Percentiles rank a stretch among this genome's conserved stretches.
Conservation (phyloP, 2,329 filamentous ascomycete species). For the Endocalyx cinctus region DNA sequence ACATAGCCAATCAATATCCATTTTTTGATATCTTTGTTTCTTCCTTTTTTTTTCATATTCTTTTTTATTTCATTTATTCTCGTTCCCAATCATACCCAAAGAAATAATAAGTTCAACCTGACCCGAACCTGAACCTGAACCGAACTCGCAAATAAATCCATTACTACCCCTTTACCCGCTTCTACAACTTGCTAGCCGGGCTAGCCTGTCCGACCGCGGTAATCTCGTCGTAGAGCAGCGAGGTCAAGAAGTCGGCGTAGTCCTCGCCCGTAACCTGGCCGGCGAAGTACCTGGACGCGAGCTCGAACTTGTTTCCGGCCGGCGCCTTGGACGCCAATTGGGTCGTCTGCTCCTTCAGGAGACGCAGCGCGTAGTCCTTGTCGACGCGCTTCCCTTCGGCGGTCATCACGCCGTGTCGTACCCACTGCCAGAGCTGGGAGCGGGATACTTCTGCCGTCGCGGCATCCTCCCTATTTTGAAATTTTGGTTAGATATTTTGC, state of each 20-base stretch:
- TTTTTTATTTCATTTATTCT: too few species aligned
- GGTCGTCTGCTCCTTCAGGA: constrained; percentile 82
- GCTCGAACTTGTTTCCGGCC: constrained; percentile 85
- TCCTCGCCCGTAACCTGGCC: constrained; percentile 94
- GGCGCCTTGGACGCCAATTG: constrained; percentile 68
- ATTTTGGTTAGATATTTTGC: too few species aligned
- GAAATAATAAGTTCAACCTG: too few species aligned
- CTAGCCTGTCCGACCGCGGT: constrained; percentile 25
- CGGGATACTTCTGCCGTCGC: constrained; percentile 95
- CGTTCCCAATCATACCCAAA: too few species aligned
- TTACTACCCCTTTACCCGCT: too few species aligned
- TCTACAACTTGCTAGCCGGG: constrained; percentile 27
- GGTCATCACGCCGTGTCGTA: constrained; percentile 67
- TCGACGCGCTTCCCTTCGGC: constrained; percentile 88
- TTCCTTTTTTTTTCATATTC: too few species aligned
- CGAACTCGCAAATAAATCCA: too few species aligned
- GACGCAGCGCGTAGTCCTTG: constrained; percentile 81
- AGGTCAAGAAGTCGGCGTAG: constrained; percentile 92
- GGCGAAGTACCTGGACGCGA: constrained; percentile 90
- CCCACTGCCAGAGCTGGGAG: constrained; percentile 96
- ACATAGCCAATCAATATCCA: too few species aligned
- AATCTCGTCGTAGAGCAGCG: constrained; percentile 32
- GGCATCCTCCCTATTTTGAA: constrained; percentile 71
- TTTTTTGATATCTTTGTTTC: too few species aligned
- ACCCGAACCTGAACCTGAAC: too few species aligned